These are phyloP conservation scores for Thymus quinquecostatus DNA, from an alignment of 257 asterid genomes.

Conservation along the genomic window DNA sequence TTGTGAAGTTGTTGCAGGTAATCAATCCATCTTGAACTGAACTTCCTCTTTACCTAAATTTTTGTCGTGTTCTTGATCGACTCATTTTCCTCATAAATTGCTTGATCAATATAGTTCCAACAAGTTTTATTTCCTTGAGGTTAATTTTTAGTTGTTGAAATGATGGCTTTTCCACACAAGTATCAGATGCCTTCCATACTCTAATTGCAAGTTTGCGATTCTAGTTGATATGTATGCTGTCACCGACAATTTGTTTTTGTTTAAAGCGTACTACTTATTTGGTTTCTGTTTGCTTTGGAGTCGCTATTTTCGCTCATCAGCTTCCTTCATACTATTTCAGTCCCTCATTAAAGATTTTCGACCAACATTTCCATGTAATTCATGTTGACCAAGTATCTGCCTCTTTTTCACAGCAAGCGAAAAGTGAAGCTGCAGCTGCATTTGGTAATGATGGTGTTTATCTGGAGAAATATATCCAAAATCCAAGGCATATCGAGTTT, in stretches of 20 bases:
- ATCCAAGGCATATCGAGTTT: conserved; percentile 96
- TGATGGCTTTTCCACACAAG: not conserved
- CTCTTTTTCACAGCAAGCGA: conserved; percentile 54
- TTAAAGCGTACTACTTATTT: not conserved
- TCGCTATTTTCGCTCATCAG: not conserved
- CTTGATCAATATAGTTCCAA: not conserved
- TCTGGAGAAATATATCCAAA: conserved; percentile 90
- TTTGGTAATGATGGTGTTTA: conserved; percentile 99
- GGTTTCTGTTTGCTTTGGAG: conserved; percentile 14
- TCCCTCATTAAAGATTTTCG: not conserved
- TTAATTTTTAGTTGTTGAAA: not conserved
- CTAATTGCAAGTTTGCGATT: conserved; percentile 4
- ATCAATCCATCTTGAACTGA: conserved; percentile 25
- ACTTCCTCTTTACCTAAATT: not conserved
- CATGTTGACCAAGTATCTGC: conserved; percentile 10
- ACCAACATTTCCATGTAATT: conserved; percentile 1
- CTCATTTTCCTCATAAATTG: not conserved
- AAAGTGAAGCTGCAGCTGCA: conserved; percentile 99
- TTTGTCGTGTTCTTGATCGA: not conserved
- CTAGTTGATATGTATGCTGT: conserved; percentile 16
- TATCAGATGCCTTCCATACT: conserved; percentile 1
- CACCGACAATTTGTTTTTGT: conserved; percentile 8
- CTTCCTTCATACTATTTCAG: conserved; percentile 15
- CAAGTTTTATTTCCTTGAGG: not conserved
- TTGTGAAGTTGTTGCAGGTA: conserved; percentile 96